A percentile compares a stretch with the other conserved stretches of the same genome.
Conservation (phyloP, 1,139 yeast genomes). For the Yamadazyma oceani region DNA sequence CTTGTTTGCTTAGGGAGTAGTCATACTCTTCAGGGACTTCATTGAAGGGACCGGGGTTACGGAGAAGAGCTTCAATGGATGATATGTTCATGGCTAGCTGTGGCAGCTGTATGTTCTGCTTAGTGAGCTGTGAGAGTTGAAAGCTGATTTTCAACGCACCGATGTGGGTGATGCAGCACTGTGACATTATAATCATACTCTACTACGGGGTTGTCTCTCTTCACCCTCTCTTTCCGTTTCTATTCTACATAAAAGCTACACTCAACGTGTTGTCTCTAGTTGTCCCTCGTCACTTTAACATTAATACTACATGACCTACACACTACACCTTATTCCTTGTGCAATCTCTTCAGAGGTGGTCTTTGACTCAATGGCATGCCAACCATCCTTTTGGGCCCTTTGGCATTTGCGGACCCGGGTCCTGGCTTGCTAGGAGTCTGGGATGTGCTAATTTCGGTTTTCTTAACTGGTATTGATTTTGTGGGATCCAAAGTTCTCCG, state of each 20-base stretch:
- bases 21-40: slow-evolving; percentile 41
- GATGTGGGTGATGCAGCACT: too few relatives aligned
- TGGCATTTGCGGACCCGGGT: neutral
- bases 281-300: too few relatives aligned
- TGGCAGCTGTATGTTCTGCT: too few relatives aligned
- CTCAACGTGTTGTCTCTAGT: too few relatives aligned
- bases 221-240: too few relatives aligned
- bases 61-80: slow-evolving; percentile 23
- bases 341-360: slow-evolving; percentile 17
- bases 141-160: too few relatives aligned
- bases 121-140: too few relatives aligned
- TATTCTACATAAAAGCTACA: too few relatives aligned
- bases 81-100: slow-evolving; percentile 16
- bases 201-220: too few relatives aligned
- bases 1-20: slow-evolving; percentile 22
- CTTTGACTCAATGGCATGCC: slow-evolving; percentile 38
- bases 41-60: slow-evolving; percentile 40
- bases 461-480: slow-evolving; percentile 57
- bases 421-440: slow-evolving; percentile 14
- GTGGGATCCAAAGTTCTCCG: slow-evolving; percentile 58
- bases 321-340: slow-evolving; percentile 7
- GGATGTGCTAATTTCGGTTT: slow-evolving; percentile 25
- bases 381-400: slow-evolving; percentile 27
- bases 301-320: neutral
- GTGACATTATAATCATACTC: too few relatives aligned